A percentile compares a stretch with the other conserved stretches of the same genome.
phyloP scores from a whole-genome alignment of 768 basidiomycete genomes.

The Trametes cingulata region DNA sequence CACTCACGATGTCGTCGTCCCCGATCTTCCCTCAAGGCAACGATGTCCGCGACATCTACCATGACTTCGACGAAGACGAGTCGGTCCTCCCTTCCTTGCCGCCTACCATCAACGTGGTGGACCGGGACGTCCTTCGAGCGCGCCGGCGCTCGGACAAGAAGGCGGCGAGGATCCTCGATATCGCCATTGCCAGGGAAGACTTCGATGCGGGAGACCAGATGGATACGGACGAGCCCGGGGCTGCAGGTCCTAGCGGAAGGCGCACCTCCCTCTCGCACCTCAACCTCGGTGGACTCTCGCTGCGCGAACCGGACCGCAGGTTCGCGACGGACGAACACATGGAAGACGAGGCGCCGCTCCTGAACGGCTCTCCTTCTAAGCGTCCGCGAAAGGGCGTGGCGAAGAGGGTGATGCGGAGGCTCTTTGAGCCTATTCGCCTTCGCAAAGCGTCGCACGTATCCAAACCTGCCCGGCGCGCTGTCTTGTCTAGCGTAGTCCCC shows the following conservation, averaged over 20 bases:
- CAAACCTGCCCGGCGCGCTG: neutral
- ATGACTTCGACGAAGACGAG: neutral
- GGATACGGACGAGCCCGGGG: neutral
- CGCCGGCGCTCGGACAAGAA: slow-evolving; percentile 1
- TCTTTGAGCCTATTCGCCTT: neutral
- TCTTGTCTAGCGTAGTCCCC: neutral
- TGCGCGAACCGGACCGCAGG: neutral
- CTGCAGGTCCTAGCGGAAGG: neutral
- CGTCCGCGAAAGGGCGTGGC: neutral
- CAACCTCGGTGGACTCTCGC: neutral
- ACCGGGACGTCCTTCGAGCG: neutral
- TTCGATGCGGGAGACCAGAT: neutral
- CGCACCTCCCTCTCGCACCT: neutral
- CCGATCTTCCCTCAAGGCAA: no score
- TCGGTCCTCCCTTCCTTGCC: neutral
- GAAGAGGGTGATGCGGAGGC: neutral
- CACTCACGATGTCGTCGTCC: no score
- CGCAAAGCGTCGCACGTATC: neutral
- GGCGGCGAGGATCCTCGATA: neutral
- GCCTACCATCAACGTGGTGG: slow-evolving; percentile 1
- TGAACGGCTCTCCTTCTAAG: neutral
- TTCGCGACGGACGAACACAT: neutral
- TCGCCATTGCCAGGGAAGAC: neutral
- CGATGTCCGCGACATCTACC: no score
- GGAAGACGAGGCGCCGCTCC: slow-evolving; percentile 2